Percentiles rank a stretch among this genome's conserved stretches.
These are phyloP conservation scores for Tulasnella sp. DNA, from an alignment of 768 basidiomycete genomes.

Conservation along the genomic window DNA sequence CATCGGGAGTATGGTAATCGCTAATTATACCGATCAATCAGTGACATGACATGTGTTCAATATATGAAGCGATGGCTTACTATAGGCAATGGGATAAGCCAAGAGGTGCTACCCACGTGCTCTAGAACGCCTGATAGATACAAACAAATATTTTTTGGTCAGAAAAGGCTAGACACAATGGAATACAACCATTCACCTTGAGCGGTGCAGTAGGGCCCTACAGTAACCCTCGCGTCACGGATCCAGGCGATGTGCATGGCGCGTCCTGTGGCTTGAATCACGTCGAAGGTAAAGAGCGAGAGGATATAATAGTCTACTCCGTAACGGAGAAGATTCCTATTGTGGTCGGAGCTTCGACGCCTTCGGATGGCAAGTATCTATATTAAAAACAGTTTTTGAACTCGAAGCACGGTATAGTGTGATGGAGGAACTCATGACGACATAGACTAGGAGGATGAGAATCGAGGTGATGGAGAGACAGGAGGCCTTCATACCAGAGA, in stretches of 20 bases:
- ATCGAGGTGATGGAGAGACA: background rate
- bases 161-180: conserved; percentile 18
- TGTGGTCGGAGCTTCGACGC: background rate
- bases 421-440: background rate
- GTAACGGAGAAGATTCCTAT: background rate
- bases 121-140: background rate
- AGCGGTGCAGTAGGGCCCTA: background rate
- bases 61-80: background rate
- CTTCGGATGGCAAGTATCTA: background rate
- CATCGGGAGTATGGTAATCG: conserved; percentile 30
- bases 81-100: background rate
- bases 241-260: conserved; percentile 8
- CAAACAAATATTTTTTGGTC: conserved; percentile 21
- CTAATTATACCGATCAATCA: background rate
- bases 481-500: no score
- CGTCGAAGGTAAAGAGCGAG: conserved; percentile 4
- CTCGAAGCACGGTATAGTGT: background rate
- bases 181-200: background rate
- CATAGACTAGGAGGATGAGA: background rate
- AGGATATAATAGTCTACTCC: background rate
- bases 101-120: background rate
- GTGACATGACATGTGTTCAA: background rate
- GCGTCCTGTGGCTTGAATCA: background rate
- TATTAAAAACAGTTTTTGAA: background rate
- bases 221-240: background rate